Conservation (phyloP, 306 rosid genomes). For the Cicer arietinum region DNA sequence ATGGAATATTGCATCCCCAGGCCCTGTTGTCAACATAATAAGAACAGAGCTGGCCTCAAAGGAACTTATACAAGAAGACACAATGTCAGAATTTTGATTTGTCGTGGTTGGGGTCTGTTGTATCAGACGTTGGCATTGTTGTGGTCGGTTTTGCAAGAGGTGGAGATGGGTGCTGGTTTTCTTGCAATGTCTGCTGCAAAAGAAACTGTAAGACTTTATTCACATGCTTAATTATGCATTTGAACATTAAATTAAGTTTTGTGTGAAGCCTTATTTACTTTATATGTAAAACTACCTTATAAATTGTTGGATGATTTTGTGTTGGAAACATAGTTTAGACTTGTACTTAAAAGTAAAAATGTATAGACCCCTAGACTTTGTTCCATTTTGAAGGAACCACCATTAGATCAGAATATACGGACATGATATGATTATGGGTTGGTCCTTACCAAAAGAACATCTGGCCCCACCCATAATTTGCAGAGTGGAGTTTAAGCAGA, state of each 20-base stretch:
- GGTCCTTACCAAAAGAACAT: neutral
- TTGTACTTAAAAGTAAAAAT: too few relatives aligned
- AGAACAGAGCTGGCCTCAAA: slow-evolving; percentile 75
- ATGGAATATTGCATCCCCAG: slow-evolving; percentile 90
- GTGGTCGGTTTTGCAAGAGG: slow-evolving; percentile 98
- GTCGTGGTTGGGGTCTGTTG: slow-evolving; percentile 92
- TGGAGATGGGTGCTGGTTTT: slow-evolving; percentile 99
- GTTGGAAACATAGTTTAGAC: slow-evolving; percentile 9
- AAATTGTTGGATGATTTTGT: neutral
- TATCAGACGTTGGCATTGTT: slow-evolving; percentile 89
- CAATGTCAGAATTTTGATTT: slow-evolving; percentile 71
- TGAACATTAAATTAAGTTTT: too few relatives aligned
- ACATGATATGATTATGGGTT: neutral
- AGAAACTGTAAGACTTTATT: too few relatives aligned
- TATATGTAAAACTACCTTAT: neutral
- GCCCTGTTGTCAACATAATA: slow-evolving; percentile 71
- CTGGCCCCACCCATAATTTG: neutral
- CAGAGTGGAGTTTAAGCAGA: neutral
- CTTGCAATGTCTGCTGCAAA: too few relatives aligned
- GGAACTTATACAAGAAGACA: slow-evolving; percentile 73
- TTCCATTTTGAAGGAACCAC: too few relatives aligned
- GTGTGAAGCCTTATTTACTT: too few relatives aligned
- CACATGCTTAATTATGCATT: too few relatives aligned
- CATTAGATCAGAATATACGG: neutral
- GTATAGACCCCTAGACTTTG: too few relatives aligned